Conservation (phyloP, 2,329 filamentous ascomycete species). For the Alternaria longipes region DNA sequence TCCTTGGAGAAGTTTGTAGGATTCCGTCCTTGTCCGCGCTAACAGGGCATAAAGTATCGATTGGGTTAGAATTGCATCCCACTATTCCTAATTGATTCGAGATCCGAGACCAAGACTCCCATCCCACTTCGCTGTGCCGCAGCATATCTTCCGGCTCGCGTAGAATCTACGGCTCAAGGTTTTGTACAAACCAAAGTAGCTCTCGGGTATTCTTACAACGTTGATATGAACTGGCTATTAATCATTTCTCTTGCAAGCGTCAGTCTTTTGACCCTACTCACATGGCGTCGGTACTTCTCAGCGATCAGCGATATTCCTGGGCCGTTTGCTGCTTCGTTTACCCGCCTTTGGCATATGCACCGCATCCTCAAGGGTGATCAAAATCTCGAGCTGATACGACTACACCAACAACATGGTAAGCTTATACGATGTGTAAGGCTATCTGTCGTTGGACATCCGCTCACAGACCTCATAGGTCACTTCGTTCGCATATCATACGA, state of each 20-base stretch:
- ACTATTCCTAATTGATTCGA: neutral
- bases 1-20: neutral
- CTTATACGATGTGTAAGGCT: neutral
- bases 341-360: constrained; percentile 49
- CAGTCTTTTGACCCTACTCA: neutral
- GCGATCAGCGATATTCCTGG: constrained; percentile 55
- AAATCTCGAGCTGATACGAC: constrained; percentile 50
- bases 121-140: neutral
- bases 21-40: neutral
- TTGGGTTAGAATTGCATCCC: neutral
- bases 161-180: neutral
- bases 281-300: constrained; percentile 57
- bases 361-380: constrained; percentile 51
- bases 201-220: neutral
- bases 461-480: constrained; percentile 28
- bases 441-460: neutral
- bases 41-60: neutral
- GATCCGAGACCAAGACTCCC: neutral
- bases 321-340: constrained; percentile 54
- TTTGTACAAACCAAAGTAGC: neutral
- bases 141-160: neutral
- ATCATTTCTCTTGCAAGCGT: neutral
- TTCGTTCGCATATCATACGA: constrained; percentile 58
- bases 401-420: constrained; percentile 49
- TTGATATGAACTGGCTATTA: neutral